A percentile compares a stretch with the other conserved stretches of the same genome.
phyloP scores from a whole-genome alignment of 495 filamentous ascomycete genomes.

The Aspergillus bertholletiae region DNA sequence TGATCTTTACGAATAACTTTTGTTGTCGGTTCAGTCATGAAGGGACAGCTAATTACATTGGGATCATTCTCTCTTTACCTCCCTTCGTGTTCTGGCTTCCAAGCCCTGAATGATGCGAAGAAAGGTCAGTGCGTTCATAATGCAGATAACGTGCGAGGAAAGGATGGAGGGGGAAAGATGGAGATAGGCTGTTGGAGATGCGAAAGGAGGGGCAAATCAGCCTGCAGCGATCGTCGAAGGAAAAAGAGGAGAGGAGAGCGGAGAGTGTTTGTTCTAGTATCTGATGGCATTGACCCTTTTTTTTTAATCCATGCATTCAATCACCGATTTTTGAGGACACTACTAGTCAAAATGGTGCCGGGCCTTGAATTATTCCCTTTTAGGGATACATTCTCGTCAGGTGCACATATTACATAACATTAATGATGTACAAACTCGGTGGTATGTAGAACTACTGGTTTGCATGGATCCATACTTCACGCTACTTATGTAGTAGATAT shows the following conservation, averaged over 20 bases:
- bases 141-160: not conserved
- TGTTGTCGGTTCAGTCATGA: not conserved
- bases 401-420: not conserved
- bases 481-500: not conserved
- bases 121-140: not conserved
- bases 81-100: not conserved
- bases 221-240: not conserved
- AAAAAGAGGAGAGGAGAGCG: not conserved
- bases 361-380: not conserved
- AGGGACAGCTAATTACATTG: not conserved
- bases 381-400: not conserved
- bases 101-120: not conserved
- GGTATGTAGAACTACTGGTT: too few species aligned
- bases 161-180: conserved; percentile 1
- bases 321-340: not conserved
- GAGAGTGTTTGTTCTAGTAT: too few species aligned
- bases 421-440: not conserved
- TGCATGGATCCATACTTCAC: not conserved
- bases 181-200: not conserved
- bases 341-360: not conserved
- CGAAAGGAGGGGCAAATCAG: not conserved
- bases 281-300: not conserved
- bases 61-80: not conserved
- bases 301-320: too few species aligned
- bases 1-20: not conserved